Evolutionary conservation across 192 early-diverging fungal species (phyloP).

Genomic region (Backusella tuberculispora): DNA sequence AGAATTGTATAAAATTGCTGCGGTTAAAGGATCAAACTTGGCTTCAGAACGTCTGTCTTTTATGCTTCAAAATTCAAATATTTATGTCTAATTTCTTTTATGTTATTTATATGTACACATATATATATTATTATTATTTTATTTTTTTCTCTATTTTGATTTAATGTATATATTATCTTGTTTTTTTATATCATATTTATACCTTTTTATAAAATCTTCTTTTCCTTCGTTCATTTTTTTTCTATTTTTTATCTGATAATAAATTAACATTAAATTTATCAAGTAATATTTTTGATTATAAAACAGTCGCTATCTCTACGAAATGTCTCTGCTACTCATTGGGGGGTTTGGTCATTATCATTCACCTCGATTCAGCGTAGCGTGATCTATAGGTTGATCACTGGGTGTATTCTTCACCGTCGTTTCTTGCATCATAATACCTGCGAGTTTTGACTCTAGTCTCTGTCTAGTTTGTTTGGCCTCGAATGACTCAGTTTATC

Average conservation of each 20-base stretch:
- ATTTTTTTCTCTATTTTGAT: background rate
- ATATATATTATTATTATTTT: background rate
- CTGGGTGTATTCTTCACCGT: no score
- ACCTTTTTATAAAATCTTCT: background rate
- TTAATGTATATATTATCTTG: conserved; percentile 4
- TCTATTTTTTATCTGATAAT: background rate
- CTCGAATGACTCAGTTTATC: no score
- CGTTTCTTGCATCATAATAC: no score
- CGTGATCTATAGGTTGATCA: no score
- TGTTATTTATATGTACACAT: background rate
- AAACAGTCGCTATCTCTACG: no score
- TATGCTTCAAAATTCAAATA: background rate
- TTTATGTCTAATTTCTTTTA: background rate
- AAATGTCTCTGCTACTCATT: no score
- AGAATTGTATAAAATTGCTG: conserved; percentile 29
- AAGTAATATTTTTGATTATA: background rate
- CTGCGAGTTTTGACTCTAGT: no score
- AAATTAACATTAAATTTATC: background rate
- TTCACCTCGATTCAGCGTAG: no score
- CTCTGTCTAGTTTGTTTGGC: no score
- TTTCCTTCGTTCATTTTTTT: background rate
- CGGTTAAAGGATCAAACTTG: conserved; percentile 23
- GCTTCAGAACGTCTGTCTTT: conserved; percentile 7
- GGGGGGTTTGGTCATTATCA: no score
- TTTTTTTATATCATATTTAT: background rate